phyloP scores from a whole-genome alignment of 192 early-diverging fungal genomes.

The Geosiphon pyriformis region DNA sequence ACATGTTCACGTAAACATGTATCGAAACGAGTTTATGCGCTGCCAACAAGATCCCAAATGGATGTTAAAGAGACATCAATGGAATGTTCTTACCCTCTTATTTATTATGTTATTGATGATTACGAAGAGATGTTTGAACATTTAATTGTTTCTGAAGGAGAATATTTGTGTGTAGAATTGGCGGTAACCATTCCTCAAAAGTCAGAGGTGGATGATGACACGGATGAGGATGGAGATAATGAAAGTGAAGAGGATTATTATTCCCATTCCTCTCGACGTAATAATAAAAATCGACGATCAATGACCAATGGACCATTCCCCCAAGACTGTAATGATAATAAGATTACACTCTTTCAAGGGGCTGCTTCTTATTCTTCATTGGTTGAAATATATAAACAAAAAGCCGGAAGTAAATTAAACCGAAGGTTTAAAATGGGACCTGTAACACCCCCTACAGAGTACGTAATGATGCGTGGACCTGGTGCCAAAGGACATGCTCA shows the following conservation, averaged over 20 bases:
- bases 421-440: constrained; percentile 58
- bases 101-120: constrained; percentile 92
- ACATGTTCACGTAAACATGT: constrained; percentile 70
- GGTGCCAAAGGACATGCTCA: constrained; percentile 86
- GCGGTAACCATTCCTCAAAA: constrained; percentile 66
- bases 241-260: constrained; percentile 23
- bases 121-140: constrained; percentile 87
- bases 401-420: constrained; percentile 56
- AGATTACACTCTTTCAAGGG: constrained; percentile 87
- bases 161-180: constrained; percentile 89
- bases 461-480: constrained; percentile 93
- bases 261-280: background rate
- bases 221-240: background rate
- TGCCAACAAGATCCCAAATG: constrained; percentile 88
- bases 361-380: constrained; percentile 80
- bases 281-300: constrained; percentile 4
- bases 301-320: constrained; percentile 23
- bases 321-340: constrained; percentile 37
- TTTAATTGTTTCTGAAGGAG: constrained; percentile 74
- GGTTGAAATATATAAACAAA: constrained; percentile 79
- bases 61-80: constrained; percentile 83
- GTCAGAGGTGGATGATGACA: constrained; percentile 20
- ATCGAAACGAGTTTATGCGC: constrained; percentile 75
- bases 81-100: constrained; percentile 85
- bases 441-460: constrained; percentile 73